A percentile compares a stretch with the other conserved stretches of the same genome.
Conservation (phyloP, 768 basidiomycete species). For the Leucocoprinus sp. region DNA sequence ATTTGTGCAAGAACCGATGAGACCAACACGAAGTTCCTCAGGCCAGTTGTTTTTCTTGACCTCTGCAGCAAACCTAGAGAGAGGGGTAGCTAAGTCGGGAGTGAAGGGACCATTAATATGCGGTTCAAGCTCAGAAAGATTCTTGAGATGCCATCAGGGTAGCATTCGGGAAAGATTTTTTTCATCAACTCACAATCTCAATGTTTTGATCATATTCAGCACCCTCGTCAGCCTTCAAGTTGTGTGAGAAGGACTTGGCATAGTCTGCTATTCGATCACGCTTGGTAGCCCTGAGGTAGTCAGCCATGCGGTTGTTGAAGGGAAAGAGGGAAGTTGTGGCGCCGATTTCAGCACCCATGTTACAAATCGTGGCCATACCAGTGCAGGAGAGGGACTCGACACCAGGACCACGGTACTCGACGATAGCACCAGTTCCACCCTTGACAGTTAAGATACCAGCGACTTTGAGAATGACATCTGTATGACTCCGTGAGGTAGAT, state of each 20-base stretch:
- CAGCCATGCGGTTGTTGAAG: slow-evolving; percentile 90
- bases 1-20: slow-evolving; percentile 99
- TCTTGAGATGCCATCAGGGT: slow-evolving; percentile 33
- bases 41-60: slow-evolving; percentile 98
- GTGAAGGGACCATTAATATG: slow-evolving; percentile 99
- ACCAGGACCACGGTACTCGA: slow-evolving; percentile 94
- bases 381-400: slow-evolving; percentile 95
- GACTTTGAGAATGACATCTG: slow-evolving; percentile 98
- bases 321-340: slow-evolving; percentile 99
- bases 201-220: slow-evolving; percentile 93
- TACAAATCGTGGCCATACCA: slow-evolving; percentile 99
- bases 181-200: slow-evolving; percentile 60
- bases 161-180: neutral
- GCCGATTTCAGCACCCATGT: slow-evolving; percentile 99
- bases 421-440: slow-evolving; percentile 98
- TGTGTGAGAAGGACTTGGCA: slow-evolving; percentile 82
- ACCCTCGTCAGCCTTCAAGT: slow-evolving; percentile 78
- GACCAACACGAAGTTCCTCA: slow-evolving; percentile 89
- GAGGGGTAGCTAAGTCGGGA: slow-evolving; percentile 97
- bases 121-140: slow-evolving; percentile 95
- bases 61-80: slow-evolving; percentile 88
- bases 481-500: slow-evolving; percentile 10
- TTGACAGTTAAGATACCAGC: slow-evolving; percentile 99
- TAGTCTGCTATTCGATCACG: slow-evolving; percentile 83
- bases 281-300: slow-evolving; percentile 93